Percentiles rank a stretch among this genome's conserved stretches.
Evolutionary conservation across 495 filamentous ascomycete genomes (phyloP).

Genomic region (Tuber melanosporum): DNA sequence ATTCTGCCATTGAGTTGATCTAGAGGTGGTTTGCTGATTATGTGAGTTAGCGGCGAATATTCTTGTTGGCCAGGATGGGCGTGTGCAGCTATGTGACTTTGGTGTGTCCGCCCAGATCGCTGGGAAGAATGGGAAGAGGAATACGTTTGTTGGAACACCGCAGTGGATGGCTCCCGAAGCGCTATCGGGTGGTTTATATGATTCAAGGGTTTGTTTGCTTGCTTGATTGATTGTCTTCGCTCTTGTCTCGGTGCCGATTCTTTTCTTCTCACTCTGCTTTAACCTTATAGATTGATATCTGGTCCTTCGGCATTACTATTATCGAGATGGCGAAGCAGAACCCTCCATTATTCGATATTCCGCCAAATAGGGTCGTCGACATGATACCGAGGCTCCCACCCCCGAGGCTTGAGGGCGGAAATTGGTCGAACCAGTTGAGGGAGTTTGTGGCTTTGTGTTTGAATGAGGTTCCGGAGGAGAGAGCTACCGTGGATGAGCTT

Average conservation of each 20-base stretch:
- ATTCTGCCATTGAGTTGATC: background rate
- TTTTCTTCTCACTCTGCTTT: background rate
- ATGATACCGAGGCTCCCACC: conserved; percentile 45
- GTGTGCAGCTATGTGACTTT: conserved; percentile 89
- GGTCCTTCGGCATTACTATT: conserved; percentile 87
- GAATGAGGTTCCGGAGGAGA: conserved; percentile 62
- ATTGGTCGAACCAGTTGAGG: conserved; percentile 67
- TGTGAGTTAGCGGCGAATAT: conserved; percentile 66
- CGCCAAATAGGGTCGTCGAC: conserved; percentile 51
- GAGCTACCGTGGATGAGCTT: conserved; percentile 65
- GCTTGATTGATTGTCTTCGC: background rate
- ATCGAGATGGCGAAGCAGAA: conserved; percentile 87
- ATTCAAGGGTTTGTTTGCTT: conserved; percentile 47
- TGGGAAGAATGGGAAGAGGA: conserved; percentile 73
- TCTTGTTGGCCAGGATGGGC: conserved; percentile 78
- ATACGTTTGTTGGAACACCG: conserved; percentile 88
- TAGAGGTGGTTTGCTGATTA: background rate
- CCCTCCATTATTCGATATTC: conserved; percentile 58
- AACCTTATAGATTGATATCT: conserved; percentile 68
- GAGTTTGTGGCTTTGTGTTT: conserved; percentile 74
- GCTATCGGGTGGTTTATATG: conserved; percentile 52
- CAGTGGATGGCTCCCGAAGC: conserved; percentile 97
- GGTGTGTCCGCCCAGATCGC: conserved; percentile 86
- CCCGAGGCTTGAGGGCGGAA: conserved; percentile 67
- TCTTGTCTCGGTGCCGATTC: background rate